Conservation (phyloP, 2,329 filamentous ascomycete species). For the Colletotrichum spinosum region DNA sequence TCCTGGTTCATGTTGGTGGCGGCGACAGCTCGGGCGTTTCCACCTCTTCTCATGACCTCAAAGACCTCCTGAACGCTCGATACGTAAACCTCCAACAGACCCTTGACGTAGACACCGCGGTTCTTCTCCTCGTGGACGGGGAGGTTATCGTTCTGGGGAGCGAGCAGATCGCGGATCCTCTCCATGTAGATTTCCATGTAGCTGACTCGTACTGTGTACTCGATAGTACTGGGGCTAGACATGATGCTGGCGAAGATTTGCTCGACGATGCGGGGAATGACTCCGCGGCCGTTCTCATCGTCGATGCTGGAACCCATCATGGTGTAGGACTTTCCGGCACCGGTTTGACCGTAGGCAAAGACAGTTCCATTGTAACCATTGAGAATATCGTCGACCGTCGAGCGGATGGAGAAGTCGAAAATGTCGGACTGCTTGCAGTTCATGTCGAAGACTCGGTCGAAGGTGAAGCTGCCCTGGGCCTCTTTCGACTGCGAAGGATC, state of each 20-base stretch:
- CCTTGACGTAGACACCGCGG: constrained; percentile 95
- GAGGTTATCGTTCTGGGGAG: constrained; percentile 94
- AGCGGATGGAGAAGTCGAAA: constrained; percentile 96
- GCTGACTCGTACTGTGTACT: constrained; percentile 98
- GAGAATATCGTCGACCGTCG: constrained; percentile 96
- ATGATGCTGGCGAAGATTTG: constrained; percentile 98
- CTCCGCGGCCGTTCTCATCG: constrained; percentile 87
- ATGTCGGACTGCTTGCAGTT: constrained; percentile 89
- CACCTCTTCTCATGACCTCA: constrained; percentile 94
- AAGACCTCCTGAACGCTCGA: constrained; percentile 96
- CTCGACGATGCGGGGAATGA: constrained; percentile 96
- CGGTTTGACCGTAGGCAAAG: constrained; percentile 98
- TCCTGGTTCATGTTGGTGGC: constrained; percentile 99
- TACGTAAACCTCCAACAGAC: constrained; percentile 93
- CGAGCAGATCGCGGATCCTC: constrained; percentile 91
- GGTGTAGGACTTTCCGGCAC: constrained; percentile 98
- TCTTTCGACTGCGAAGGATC: constrained; percentile 76
- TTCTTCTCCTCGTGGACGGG: constrained; percentile 99
- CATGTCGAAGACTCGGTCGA: constrained; percentile 98
- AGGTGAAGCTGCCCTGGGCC: constrained; percentile 88
- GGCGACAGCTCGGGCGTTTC: constrained; percentile 88
- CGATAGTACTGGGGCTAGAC: constrained; percentile 90
- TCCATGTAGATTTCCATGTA: constrained; percentile 99
- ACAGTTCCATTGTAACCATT: constrained; percentile 99
- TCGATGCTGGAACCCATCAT: constrained; percentile 99